phyloP scores from a whole-genome alignment of 1,284 basidiomycete genomes.

The Phenoliferia sp. region DNA sequence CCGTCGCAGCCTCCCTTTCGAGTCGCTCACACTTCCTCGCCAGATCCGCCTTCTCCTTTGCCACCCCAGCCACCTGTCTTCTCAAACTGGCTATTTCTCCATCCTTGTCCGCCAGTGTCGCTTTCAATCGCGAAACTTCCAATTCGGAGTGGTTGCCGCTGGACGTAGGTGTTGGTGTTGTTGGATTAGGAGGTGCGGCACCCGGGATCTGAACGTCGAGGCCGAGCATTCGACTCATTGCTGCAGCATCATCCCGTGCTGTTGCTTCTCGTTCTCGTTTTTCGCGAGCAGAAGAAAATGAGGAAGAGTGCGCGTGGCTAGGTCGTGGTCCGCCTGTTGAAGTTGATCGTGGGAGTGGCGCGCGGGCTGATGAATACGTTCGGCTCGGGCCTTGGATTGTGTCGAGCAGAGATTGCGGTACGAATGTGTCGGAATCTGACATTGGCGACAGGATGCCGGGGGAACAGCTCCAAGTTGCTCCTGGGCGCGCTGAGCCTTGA shows the following conservation, averaged over 20 bases:
- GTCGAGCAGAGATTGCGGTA: conserved; percentile 19
- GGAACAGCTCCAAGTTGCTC: too few relatives aligned
- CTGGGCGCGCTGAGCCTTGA: too few relatives aligned
- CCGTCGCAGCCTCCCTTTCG: background rate
- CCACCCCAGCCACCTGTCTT: background rate
- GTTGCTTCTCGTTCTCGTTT: conserved; percentile 8
- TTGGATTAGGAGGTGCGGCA: background rate
- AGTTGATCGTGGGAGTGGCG: conserved; percentile 2
- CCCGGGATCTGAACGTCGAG: background rate
- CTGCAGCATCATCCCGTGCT: conserved; percentile 10
- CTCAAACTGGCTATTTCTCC: conserved; percentile 7
- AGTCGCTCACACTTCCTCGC: background rate
- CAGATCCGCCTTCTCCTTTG: conserved; percentile 16
- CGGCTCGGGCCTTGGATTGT: conserved; percentile 6
- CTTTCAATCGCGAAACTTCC: conserved; percentile 1
- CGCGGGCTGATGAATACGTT: conserved; percentile 9
- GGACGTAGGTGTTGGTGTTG: background rate
- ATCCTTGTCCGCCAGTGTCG: conserved; percentile 9
- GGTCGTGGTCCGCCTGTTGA: background rate
- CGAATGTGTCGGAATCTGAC: conserved; percentile 6
- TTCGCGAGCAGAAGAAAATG: background rate
- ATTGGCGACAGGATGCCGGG: background rate
- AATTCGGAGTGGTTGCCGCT: background rate
- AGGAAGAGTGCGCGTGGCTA: conserved; percentile 6
- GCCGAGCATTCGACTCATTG: conserved; percentile 5